Conservation (phyloP, 495 filamentous ascomycete species). For the Neurospora sublineolata region DNA sequence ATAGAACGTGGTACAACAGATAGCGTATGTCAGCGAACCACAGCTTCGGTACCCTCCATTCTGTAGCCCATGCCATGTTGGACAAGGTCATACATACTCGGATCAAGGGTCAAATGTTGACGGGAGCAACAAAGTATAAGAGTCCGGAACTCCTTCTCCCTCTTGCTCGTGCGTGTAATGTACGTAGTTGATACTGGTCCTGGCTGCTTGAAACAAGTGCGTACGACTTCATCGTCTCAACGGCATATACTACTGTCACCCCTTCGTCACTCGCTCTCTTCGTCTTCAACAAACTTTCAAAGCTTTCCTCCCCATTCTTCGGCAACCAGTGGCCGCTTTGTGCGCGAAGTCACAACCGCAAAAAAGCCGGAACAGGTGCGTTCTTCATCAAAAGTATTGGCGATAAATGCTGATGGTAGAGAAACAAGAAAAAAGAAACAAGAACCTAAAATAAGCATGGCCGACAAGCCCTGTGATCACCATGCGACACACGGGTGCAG, state of each 20-base stretch:
- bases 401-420: not conserved
- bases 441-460: conserved; percentile 1
- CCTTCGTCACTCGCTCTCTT: not conserved
- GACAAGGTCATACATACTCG: not conserved
- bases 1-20: not conserved
- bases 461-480: conserved; percentile 17
- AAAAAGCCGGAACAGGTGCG: not conserved
- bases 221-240: not conserved
- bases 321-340: not conserved
- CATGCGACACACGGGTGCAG: conserved; percentile 7
- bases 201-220: not conserved
- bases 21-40: not conserved
- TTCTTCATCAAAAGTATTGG: not conserved
- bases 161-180: not conserved
- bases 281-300: not conserved
- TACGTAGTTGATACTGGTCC: not conserved
- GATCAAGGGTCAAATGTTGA: not conserved
- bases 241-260: not conserved
- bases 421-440: not conserved
- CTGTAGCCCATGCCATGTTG: not conserved
- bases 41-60: not conserved
- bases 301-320: no score
- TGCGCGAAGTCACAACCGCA: not conserved
- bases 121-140: not conserved
- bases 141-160: not conserved